phyloP scores from a whole-genome alignment of 2,329 filamentous ascomycete genomes.

The Penicillium sp. region DNA sequence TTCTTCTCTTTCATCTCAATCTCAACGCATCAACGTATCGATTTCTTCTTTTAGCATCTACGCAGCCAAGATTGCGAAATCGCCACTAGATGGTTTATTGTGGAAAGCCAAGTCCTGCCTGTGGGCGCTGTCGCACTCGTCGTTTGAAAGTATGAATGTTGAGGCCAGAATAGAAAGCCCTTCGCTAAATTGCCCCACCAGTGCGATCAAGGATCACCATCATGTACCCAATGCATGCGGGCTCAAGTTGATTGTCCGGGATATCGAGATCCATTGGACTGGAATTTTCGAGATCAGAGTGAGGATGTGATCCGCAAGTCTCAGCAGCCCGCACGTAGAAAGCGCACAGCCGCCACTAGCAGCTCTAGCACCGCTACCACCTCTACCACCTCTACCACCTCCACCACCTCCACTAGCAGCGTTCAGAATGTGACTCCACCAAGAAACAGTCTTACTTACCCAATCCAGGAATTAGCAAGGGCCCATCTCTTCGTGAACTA shows the following conservation, averaged over 20 bases:
- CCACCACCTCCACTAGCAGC: not conserved
- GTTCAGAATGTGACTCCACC: not conserved
- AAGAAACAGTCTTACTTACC: not conserved
- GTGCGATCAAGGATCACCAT: conserved; percentile 12
- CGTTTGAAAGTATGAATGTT: conserved; percentile 12
- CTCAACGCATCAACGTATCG: not conserved
- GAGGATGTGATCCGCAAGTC: conserved; percentile 8
- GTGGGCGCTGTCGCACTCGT: conserved; percentile 13
- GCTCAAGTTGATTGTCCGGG: conserved; percentile 11
- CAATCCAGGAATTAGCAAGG: conserved; percentile 8
- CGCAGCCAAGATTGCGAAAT: not conserved
- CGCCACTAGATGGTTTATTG: conserved; percentile 12
- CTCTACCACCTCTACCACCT: too few species aligned
- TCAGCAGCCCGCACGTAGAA: not conserved
- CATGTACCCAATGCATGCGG: conserved; percentile 12
- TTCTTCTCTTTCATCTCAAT: not conserved
- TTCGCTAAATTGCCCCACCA: conserved; percentile 4
- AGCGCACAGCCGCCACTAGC: not conserved
- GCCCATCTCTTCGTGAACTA: conserved; percentile 11
- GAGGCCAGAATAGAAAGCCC: not conserved
- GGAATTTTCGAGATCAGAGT: conserved; percentile 7
- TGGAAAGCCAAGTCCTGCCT: conserved; percentile 14
- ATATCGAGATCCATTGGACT: conserved; percentile 9
- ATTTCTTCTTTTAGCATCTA: not conserved
- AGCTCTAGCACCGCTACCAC: not conserved